These are phyloP conservation scores for Aciculoconidium aculeatum DNA, from an alignment of 805 yeast species.

Conservation along the genomic window DNA sequence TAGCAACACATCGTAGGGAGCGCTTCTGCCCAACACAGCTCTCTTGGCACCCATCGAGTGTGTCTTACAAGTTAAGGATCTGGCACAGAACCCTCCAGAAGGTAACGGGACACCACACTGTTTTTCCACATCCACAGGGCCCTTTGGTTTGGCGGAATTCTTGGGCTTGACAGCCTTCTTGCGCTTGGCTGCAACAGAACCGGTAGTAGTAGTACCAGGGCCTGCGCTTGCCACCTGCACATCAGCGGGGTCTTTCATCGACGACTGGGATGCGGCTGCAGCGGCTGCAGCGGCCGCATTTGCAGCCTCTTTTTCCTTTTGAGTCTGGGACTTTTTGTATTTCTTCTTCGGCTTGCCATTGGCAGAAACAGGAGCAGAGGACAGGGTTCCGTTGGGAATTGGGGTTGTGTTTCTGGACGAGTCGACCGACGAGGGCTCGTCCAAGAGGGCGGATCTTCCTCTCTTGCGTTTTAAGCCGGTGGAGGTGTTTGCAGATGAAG, in stretches of 20 bases:
- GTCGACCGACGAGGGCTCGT: slow-evolving; percentile 35
- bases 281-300: slow-evolving; percentile 43
- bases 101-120: slow-evolving; percentile 96
- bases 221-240: slow-evolving; percentile 8
- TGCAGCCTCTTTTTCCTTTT: slow-evolving; percentile 42
- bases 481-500: slow-evolving; percentile 12
- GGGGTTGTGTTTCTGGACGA: slow-evolving; percentile 36
- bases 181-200: slow-evolving; percentile 15
- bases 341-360: slow-evolving; percentile 33
- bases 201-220: background rate
- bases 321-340: slow-evolving; percentile 38
- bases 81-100: slow-evolving; percentile 92
- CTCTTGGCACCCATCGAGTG: slow-evolving; percentile 98
- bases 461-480: slow-evolving; percentile 23
- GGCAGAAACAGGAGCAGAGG: slow-evolving; percentile 11
- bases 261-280: slow-evolving; percentile 19
- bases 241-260: slow-evolving; percentile 1
- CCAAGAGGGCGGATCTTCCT: slow-evolving; percentile 20
- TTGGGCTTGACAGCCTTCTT: slow-evolving; percentile 32
- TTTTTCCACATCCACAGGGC: slow-evolving; percentile 84
- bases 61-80: slow-evolving; percentile 93
- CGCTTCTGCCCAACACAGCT: slow-evolving; percentile 88
- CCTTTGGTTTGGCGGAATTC: slow-evolving; percentile 53
- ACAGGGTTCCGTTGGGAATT: slow-evolving; percentile 24
- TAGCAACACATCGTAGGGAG: slow-evolving; percentile 82